Conservation (phyloP, 495 filamentous ascomycete genomes). For the Geopyxis carbonaria region DNA sequence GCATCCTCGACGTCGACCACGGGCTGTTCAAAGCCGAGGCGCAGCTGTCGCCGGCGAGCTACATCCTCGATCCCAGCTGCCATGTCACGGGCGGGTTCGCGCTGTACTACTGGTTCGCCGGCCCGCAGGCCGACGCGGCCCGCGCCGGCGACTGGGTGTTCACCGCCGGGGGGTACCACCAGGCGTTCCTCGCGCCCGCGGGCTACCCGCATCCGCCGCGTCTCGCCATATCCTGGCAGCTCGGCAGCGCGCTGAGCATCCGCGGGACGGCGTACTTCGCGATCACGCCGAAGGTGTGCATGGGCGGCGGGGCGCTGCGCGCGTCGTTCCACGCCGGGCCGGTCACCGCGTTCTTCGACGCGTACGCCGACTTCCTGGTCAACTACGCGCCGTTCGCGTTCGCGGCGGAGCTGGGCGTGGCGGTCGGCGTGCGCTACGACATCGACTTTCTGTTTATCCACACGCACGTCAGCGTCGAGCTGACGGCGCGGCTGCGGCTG, state of each 20-base stretch:
- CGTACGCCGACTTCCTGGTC: constrained; percentile 33
- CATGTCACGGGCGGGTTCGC: constrained; percentile 35
- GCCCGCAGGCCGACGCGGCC: constrained; percentile 5
- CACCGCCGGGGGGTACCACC: constrained; percentile 37
- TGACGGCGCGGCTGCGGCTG: constrained; percentile 28
- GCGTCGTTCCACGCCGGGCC: constrained; percentile 23
- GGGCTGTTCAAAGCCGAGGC: too few species aligned
- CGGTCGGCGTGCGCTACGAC: constrained; percentile 28
- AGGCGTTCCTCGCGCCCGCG: constrained; percentile 25
- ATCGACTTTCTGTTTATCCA: constrained; percentile 28
- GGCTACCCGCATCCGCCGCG: constrained; percentile 32
- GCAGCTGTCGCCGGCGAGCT: constrained; percentile 7
- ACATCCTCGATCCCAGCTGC: too few species aligned
- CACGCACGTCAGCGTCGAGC: constrained; percentile 25
- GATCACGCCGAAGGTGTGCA: constrained; percentile 35
- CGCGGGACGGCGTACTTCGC: constrained; percentile 34
- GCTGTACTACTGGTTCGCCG: constrained; percentile 33
- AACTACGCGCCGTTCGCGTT: constrained; percentile 36
- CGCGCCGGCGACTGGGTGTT: constrained; percentile 35
- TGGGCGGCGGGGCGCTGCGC: constrained; percentile 31
- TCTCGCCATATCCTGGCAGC: constrained; percentile 29
- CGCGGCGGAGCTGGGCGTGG: constrained; percentile 26
- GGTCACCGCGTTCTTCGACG: constrained; percentile 31
- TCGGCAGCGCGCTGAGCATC: constrained; percentile 26
- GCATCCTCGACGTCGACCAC: constrained; percentile 25